Percentiles rank a stretch among this genome's conserved stretches.
Conservation (phyloP, 345 rosid species). For the Acer campestre region DNA sequence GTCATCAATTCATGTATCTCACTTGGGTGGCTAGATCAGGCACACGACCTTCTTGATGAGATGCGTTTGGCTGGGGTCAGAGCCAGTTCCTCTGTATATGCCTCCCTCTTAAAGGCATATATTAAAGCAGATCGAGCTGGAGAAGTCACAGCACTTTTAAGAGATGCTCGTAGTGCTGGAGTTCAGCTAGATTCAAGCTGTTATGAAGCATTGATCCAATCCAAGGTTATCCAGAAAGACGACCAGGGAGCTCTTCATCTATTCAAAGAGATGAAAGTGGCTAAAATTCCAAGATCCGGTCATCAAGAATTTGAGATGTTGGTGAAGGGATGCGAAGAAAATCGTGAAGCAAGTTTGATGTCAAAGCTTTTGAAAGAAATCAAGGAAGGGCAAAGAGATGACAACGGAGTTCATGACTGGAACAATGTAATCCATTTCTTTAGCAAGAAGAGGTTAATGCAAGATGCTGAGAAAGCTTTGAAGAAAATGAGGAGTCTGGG, state of each 20-base stretch:
- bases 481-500: slow-evolving; percentile 87
- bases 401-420: slow-evolving; percentile 86
- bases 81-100: slow-evolving; percentile 66
- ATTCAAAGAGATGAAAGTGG: slow-evolving; percentile 82
- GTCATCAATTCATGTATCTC: slow-evolving; percentile 81
- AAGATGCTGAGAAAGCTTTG: slow-evolving; percentile 91
- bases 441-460: slow-evolving; percentile 87
- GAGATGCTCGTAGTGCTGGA: slow-evolving; percentile 91
- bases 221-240: slow-evolving; percentile 63
- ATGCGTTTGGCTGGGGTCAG: slow-evolving; percentile 77
- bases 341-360: slow-evolving; percentile 75
- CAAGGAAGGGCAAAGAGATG: slow-evolving; percentile 71
- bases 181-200: slow-evolving; percentile 83
- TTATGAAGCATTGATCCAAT: slow-evolving; percentile 68
- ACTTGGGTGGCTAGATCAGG: slow-evolving; percentile 86
- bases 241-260: slow-evolving; percentile 72
- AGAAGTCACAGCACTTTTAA: slow-evolving; percentile 64
- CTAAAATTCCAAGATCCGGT: slow-evolving; percentile 58
- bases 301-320: slow-evolving; percentile 65
- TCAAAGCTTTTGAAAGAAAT: slow-evolving; percentile 80
- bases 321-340: slow-evolving; percentile 66
- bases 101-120: slow-evolving; percentile 76
- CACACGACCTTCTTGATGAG: slow-evolving; percentile 93
- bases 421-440: slow-evolving; percentile 89
- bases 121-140: slow-evolving; percentile 60